phyloP scores from a whole-genome alignment of 805 yeast genomes.

The Nakazawaea pomicola region DNA sequence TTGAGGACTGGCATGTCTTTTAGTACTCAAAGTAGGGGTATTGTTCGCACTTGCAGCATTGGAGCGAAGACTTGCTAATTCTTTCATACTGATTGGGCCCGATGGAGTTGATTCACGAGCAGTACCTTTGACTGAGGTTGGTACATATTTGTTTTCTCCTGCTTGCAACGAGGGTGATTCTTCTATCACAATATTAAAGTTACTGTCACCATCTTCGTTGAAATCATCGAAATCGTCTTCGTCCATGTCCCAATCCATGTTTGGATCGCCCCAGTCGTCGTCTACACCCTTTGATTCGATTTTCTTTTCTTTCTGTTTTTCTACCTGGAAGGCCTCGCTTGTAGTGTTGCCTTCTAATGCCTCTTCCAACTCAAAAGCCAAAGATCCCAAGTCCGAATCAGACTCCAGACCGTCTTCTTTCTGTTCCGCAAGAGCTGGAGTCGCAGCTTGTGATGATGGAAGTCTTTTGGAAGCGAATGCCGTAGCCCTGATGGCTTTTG shows the following conservation, averaged over 20 bases:
- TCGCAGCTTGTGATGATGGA: constrained; percentile 2
- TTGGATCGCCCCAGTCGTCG: constrained; percentile 11
- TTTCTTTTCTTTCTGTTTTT: not conserved
- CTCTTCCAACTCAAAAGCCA: constrained; percentile 22
- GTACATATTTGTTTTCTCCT: not conserved
- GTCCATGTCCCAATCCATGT: constrained; percentile 12
- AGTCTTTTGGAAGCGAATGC: constrained; percentile 8
- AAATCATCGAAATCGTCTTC: constrained; percentile 11
- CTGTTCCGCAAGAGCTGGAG: constrained; percentile 2
- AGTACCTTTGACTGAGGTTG: not conserved
- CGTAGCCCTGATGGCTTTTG: constrained; percentile 18
- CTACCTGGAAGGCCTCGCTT: not conserved
- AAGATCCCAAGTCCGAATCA: constrained; percentile 19
- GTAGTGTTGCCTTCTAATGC: constrained; percentile 14
- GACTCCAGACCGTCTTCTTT: constrained; percentile 2
- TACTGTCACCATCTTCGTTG: constrained; percentile 1
- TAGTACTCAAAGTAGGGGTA: too few relatives aligned
- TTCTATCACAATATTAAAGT: constrained; percentile 6
- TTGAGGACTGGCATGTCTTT: not conserved
- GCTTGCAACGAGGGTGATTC: constrained; percentile 5
- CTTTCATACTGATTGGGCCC: constrained; percentile 14
- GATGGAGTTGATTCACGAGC: constrained; percentile 8
- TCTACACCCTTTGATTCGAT: not conserved
- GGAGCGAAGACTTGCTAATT: constrained; percentile 9
- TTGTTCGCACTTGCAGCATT: too few relatives aligned